Conservation (phyloP, 305 asterid species). For the Ajuga reptans region DNA sequence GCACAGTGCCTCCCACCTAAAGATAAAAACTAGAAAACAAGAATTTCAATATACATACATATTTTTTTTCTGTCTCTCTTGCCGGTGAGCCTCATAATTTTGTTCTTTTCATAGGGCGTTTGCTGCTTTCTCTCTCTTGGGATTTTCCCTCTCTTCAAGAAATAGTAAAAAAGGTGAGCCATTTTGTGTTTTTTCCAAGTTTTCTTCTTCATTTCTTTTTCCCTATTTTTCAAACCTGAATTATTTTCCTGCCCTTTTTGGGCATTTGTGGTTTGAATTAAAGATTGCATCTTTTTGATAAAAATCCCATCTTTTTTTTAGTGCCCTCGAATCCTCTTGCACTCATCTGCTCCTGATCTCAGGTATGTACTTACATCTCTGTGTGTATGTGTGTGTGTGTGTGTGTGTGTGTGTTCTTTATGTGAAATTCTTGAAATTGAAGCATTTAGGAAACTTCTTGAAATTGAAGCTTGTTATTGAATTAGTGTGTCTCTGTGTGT, state of each 20-base stretch:
- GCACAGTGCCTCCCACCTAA: conserved; percentile 9
- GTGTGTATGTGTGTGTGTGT: not conserved
- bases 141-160: conserved; percentile 16
- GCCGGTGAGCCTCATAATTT: conserved; percentile 25
- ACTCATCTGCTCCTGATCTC: conserved; percentile 26
- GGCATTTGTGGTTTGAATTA: conserved; percentile 21
- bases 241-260: not conserved
- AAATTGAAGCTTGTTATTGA: not conserved
- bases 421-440: conserved; percentile 18
- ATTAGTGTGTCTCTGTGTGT: not conserved
- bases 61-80: conserved; percentile 23
- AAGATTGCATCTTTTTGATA: conserved; percentile 11
- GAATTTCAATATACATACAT: conserved; percentile 1
- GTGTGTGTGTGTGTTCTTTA: not conserved
- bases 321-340: conserved; percentile 1
- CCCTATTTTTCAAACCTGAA: conserved; percentile 11
- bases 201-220: not conserved
- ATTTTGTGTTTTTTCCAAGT: not conserved
- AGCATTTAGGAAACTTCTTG: conserved; percentile 1
- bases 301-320: conserved; percentile 5
- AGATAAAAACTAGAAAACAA: conserved; percentile 17
- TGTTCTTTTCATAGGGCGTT: conserved; percentile 19
- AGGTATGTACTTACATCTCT: conserved; percentile 15
- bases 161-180: conserved; percentile 24
- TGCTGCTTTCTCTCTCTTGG: conserved; percentile 23